Evolutionary conservation across 805 yeast species (phyloP), one percentile per base, ranked within the genome.

Genomic region (Nakazawaea ishiwadae): DNA sequence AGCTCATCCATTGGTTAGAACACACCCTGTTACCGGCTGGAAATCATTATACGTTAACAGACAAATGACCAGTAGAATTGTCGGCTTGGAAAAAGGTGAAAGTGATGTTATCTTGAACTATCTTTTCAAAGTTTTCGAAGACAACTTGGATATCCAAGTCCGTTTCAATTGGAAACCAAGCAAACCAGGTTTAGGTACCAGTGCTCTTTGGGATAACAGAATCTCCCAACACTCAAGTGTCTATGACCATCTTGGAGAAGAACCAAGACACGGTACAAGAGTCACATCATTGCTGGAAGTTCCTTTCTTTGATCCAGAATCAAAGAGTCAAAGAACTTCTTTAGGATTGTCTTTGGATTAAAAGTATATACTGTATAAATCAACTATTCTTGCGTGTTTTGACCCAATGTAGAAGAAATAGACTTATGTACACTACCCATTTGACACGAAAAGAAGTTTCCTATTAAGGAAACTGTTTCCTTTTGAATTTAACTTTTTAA

Each of bases 1-100:
- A 56, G 73, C 68, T 44, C 85, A 79, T 57, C 84, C 83, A 3
- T 48, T 79, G 19, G 70, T 79, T 27, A 70, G 84, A 60, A 75
- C 82, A 30, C 80, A 80, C 50, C 84, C 85, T 8, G 80, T 71
- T 11, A 78, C 84, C 21, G 82, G 82, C 33, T 68, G 77, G 75
- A 79, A 79, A 57, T 62, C 79, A 1, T 59, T 79, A 48, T 78
- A 63, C 45, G 75, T 77, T 32, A 76, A 77, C 58, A 66, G 77
- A 36, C 60, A 65, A 16, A 66, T 68, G 68, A 76, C 80, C 11
- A 62, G 53, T 33, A 63, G 75, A 45, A 77, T 77, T 44, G 68
- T 69, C 7, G 83, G 80, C 0, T 62, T 77, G 40, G 68, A 71
- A 40, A 68, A 69, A 18, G 73, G 60, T 37, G 83, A 78, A 57